These are phyloP conservation scores for Mycena albidolilacea DNA, from an alignment of 768 basidiomycete genomes.

Conservation along the genomic window DNA sequence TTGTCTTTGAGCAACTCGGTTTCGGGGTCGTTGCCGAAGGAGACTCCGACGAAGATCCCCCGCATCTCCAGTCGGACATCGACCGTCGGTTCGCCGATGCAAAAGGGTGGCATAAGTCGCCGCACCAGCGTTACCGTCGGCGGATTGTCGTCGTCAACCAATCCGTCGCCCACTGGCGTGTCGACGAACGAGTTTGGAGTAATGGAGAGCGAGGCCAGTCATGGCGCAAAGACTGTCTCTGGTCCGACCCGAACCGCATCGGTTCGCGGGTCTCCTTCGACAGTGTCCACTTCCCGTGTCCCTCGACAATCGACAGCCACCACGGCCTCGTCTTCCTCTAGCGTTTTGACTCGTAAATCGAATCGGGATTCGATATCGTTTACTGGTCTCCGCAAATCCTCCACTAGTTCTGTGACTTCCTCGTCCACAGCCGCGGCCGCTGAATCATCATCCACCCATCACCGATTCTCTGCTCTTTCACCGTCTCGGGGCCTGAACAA, in stretches of 20 bases:
- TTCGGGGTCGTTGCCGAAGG: slow-evolving; percentile 70
- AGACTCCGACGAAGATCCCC: slow-evolving; percentile 94
- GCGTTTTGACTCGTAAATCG: slow-evolving; percentile 70
- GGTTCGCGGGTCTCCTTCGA: slow-evolving; percentile 76
- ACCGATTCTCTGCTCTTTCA: slow-evolving; percentile 87
- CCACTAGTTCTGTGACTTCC: slow-evolving; percentile 85
- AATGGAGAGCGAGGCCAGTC: slow-evolving; percentile 72
- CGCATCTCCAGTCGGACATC: slow-evolving; percentile 91
- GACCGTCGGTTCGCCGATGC: slow-evolving; percentile 79
- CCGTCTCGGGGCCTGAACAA: slow-evolving; percentile 85
- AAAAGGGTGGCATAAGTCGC: slow-evolving; percentile 70
- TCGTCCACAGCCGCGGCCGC: slow-evolving; percentile 67
- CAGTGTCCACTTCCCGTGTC: slow-evolving; percentile 67
- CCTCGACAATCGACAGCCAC: slow-evolving; percentile 74
- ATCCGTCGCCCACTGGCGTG: slow-evolving; percentile 73
- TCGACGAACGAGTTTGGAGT: slow-evolving; percentile 86
- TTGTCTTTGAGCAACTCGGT: slow-evolving; percentile 68
- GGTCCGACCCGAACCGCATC: slow-evolving; percentile 65
- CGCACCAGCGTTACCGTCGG: slow-evolving; percentile 76
- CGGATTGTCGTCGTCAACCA: slow-evolving; percentile 67
- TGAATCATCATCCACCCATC: slow-evolving; percentile 58
- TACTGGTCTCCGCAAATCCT: slow-evolving; percentile 81
- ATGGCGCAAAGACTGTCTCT: slow-evolving; percentile 59
- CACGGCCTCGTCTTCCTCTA: slow-evolving; percentile 60
- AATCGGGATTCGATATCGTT: slow-evolving; percentile 88